Conservation (phyloP, 257 asterid species). For the Solanum megistacrolobum region DNA sequence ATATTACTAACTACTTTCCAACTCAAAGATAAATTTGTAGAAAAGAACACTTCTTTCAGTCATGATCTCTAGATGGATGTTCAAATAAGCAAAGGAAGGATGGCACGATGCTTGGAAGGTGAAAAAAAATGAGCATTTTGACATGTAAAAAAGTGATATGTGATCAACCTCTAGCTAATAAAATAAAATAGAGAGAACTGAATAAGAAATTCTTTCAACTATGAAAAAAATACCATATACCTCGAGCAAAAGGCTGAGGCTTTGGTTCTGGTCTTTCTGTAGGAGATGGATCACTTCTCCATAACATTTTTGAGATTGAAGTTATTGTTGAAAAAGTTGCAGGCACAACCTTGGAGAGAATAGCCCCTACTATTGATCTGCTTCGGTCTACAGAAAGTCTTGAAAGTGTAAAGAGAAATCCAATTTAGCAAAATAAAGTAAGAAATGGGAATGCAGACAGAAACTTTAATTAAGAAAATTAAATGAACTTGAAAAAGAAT, state of each 20-base stretch:
- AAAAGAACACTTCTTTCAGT: not conserved
- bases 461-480: not conserved
- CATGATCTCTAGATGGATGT: not conserved
- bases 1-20: not conserved
- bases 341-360: constrained; percentile 93
- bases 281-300: constrained; percentile 60
- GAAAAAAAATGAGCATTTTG: not conserved
- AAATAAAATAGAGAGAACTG: not conserved
- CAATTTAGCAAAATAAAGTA: constrained; percentile 1
- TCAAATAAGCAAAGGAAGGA: not conserved
- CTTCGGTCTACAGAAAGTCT: constrained; percentile 87
- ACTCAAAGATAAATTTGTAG: not conserved
- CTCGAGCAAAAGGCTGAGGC: constrained; percentile 78
- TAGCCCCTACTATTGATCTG: constrained; percentile 91
- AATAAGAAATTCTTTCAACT: not conserved
- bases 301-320: constrained; percentile 71
- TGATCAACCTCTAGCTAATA: not conserved
- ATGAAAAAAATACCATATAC: constrained; percentile 28
- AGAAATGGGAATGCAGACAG: not conserved
- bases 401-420: constrained; percentile 12
- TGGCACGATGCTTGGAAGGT: not conserved
- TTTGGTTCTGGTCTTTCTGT: constrained; percentile 57
- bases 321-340: constrained; percentile 87
- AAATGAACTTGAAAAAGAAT: not conserved
- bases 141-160: not conserved